Evolutionary conservation across 805 yeast genomes (phyloP), one percentile per base, ranked within the genome.

Genomic region (Metschnikowia continentalis): DNA sequence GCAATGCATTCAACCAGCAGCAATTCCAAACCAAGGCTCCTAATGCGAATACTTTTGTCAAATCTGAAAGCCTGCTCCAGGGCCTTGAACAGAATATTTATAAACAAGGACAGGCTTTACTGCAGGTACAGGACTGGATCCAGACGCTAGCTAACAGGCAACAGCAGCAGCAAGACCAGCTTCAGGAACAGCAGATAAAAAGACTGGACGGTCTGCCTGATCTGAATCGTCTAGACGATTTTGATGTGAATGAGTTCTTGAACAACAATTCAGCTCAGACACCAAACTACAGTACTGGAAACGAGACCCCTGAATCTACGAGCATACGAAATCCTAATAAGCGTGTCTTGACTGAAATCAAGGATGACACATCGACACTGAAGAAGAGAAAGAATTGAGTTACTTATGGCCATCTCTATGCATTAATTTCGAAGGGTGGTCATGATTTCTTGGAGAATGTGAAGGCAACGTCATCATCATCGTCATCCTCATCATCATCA

Each of bases 61-160:
- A 32, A 33, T 33, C 38, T n/a, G 42, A 14, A 36, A 47, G 35
- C 11, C 52, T 30, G 46, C 58, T 57, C 35, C 55, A 40, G 35
- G 78, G 73, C 17, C 69, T 80, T 43, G 81, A 80, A 54, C 72
- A 72, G 42, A 80, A 72, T 50, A 64, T 79, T 10, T 64, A 65
- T 45, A 75, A 71, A 57, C 81, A 80, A 55, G 82, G 81, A 11
- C 76, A 73, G 53, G 74, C 81, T 3, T 70, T 80, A 48, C 79
- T 72, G 61, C 83, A 79, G 59, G 81, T 78, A 1, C 81, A 78
- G 60, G 83, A 80, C 53, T 79, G 83, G 83, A 72, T 79, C 43
- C 77, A 70, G 48, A 72, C 56, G 22, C 44, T 58, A 35, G 58
- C 60, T 5, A 51, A 42, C 32, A 47, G 52, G 33, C 59, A 60